Evolutionary conservation across 768 basidiomycete species (phyloP), one percentile per base, ranked within the genome.

Genomic region (Rhodotorula graminis): DNA sequence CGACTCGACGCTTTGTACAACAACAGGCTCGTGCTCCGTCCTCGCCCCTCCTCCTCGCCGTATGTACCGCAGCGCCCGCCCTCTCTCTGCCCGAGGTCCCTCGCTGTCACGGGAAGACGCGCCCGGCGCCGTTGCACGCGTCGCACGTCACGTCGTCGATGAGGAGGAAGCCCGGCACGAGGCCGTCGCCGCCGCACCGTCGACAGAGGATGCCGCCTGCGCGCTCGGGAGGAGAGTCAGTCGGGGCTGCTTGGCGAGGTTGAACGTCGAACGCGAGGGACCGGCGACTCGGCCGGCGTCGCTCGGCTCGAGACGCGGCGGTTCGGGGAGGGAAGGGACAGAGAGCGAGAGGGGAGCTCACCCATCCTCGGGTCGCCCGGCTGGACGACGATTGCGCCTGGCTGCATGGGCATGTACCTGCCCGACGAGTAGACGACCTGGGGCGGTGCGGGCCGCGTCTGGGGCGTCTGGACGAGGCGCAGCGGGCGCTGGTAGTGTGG

Each of bases 91-190:
- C n/a, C n/a, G n/a, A n/a, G n/a, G n/a, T 10, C 18, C 9, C 2
- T 0, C 3, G 25, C 27, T 25, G 9, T 21, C 12, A 42, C 8
- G 14, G n/a, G 56, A 75, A 75, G 6, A 75, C 74, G 25, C 74
- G 46, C 16, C 74, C 74, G 2, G 67, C 67, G 6, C 74, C 74
- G 15, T 37, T 10, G 37, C 74, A 75, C 0, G 23, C 14, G 1
- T 47, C 53, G 53, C 74, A 75, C 27, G 63, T 68, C 46, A 65
- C 67, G 47, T 74, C 73, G 49, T 74, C 73, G 29, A 69, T 63
- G 25, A 74, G 37, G 37, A 74, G 65, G 1, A 47, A 27, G 12
- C 64, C 64, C 49, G 62, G 42, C 6, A 64, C 27, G 21, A 69
- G 29, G 27, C 74, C 74, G 33, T 64, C 57, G 1, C 74, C 74